Percentiles rank a stretch among this genome's conserved stretches.
Evolutionary conservation across 2,329 filamentous ascomycete genomes (phyloP).

Genomic region (Cucurbitaria berberidis): DNA sequence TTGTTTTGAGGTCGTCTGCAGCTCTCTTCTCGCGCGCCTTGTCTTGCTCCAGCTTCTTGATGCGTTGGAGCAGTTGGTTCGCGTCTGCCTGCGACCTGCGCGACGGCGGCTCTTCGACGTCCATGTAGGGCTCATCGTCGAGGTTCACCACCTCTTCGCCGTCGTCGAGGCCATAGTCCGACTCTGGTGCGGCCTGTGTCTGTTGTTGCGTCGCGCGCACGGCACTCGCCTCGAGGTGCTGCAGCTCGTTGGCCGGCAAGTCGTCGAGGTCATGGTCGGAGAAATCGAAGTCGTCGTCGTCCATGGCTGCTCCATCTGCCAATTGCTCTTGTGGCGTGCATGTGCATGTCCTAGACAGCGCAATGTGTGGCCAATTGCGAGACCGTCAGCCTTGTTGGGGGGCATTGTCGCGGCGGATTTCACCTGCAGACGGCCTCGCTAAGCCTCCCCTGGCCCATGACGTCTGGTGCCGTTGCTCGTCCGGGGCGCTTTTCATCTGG

Average conservation of each 20-base stretch:
- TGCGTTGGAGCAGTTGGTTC: constrained; percentile 48
- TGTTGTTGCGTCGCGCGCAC: constrained; percentile 47
- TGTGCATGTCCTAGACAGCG: constrained; percentile 10
- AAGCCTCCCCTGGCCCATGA: constrained; percentile 12
- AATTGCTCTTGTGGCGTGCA: neutral
- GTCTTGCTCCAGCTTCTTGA: constrained; percentile 55
- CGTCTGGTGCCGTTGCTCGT: constrained; percentile 18
- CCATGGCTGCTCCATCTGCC: constrained; percentile 26
- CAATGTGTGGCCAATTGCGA: neutral
- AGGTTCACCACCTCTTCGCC: constrained; percentile 54
- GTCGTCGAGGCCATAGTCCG: constrained; percentile 55
- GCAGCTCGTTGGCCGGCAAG: constrained; percentile 53
- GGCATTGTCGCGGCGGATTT: constrained; percentile 2
- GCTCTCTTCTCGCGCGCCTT: constrained; percentile 37
- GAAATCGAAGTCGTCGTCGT: constrained; percentile 54
- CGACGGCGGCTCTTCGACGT: constrained; percentile 30
- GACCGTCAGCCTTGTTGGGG: too few relatives aligned
- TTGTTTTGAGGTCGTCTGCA: constrained; percentile 37
- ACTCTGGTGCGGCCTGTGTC: constrained; percentile 10
- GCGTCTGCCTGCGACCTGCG: constrained; percentile 36
- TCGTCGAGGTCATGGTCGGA: constrained; percentile 54
- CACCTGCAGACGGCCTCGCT: constrained; percentile 15
- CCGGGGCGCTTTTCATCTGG: constrained; percentile 4
- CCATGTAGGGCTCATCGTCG: constrained; percentile 41
- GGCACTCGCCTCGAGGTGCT: constrained; percentile 54